Evolutionary conservation across 1,139 yeast species (phyloP).

Genomic region (Yamadazyma membranifaciens): DNA sequence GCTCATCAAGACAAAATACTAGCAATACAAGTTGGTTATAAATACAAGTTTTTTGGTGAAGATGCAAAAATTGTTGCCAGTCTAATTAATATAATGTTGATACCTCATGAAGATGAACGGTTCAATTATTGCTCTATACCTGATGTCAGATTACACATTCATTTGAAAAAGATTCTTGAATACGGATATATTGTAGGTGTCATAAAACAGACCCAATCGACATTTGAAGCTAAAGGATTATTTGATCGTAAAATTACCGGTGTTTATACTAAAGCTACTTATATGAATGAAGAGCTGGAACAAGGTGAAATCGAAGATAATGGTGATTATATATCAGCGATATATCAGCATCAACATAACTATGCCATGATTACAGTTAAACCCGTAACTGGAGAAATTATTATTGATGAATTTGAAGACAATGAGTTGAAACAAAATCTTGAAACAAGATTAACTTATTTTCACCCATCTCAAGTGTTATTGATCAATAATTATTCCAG

Average conservation of each 20-base stretch:
- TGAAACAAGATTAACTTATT: slow-evolving; percentile 70
- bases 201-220: slow-evolving; percentile 73
- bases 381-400: slow-evolving; percentile 74
- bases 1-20: slow-evolving; percentile 64
- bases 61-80: slow-evolving; percentile 74
- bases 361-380: slow-evolving; percentile 65
- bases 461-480: slow-evolving; percentile 72
- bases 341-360: slow-evolving; percentile 16
- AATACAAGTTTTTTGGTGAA: slow-evolving; percentile 79
- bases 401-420: slow-evolving; percentile 68
- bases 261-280: slow-evolving; percentile 83
- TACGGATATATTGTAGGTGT: slow-evolving; percentile 78
- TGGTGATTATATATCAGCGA: slow-evolving; percentile 29
- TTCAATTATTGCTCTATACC: slow-evolving; percentile 89
- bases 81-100: slow-evolving; percentile 66
- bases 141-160: slow-evolving; percentile 67
- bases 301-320: slow-evolving; percentile 17
- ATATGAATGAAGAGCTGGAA: slow-evolving; percentile 59
- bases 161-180: slow-evolving; percentile 63
- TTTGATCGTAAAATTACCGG: slow-evolving; percentile 70
- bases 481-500: slow-evolving; percentile 34
- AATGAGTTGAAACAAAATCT: slow-evolving; percentile 53
- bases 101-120: slow-evolving; percentile 47
- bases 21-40: slow-evolving; percentile 87
- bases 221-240: slow-evolving; percentile 41